phyloP scores from a whole-genome alignment of 2,329 filamentous ascomycete genomes.

The Penicillium sp. region DNA sequence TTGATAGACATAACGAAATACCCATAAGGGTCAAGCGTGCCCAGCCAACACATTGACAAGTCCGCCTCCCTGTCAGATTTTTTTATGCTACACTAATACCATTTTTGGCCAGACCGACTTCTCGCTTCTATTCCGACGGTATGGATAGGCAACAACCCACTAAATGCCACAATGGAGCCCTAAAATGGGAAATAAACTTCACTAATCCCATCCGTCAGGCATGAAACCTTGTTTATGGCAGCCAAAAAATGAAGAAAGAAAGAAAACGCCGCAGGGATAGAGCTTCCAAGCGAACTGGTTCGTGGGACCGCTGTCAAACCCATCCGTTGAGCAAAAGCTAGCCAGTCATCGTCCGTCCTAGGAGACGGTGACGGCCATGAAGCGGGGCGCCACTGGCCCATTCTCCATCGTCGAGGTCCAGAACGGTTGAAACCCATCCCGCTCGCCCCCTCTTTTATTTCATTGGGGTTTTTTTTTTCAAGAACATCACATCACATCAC shows the following conservation, averaged over 20 bases:
- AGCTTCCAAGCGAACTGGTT: constrained; percentile 5
- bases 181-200: neutral
- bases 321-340: neutral
- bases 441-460: neutral
- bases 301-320: constrained; percentile 17
- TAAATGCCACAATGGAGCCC: neutral
- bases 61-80: neutral
- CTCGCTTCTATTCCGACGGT: neutral
- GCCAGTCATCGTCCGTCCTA: constrained; percentile 7
- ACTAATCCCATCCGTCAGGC: neutral
- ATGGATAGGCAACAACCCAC: neutral
- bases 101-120: neutral
- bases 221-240: constrained; percentile 3
- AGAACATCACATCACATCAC: neutral
- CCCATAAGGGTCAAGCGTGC: constrained; percentile 1
- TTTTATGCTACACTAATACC: neutral
- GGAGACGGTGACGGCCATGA: constrained; percentile 7
- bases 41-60: neutral
- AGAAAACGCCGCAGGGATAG: neutral
- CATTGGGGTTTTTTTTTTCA: neutral
- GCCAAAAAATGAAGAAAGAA: neutral
- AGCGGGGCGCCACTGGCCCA: constrained; percentile 12
- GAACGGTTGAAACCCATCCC: constrained; percentile 8
- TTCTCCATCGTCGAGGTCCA: constrained; percentile 11
- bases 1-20: constrained; percentile 2